phyloP scores from a whole-genome alignment of 164 flowering plant species.

The Saururus chinensis region DNA sequence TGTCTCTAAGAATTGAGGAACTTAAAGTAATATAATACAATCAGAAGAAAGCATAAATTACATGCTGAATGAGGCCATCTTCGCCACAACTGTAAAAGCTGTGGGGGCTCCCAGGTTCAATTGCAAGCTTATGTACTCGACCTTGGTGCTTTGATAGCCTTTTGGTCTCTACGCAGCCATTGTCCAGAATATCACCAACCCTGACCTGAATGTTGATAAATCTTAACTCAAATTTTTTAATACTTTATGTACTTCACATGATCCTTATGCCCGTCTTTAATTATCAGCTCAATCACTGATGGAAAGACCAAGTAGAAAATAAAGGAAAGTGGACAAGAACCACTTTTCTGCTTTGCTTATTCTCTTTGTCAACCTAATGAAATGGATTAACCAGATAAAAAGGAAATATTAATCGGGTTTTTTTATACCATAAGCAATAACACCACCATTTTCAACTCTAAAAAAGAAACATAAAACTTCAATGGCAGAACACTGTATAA shows the following conservation, averaged over 20 bases:
- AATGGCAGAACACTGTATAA: too few relatives aligned
- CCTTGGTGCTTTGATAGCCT: conserved; percentile 51
- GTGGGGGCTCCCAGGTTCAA: conserved; percentile 77
- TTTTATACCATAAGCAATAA: too few relatives aligned
- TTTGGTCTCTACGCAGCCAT: conserved; percentile 44
- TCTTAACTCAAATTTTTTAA: background rate
- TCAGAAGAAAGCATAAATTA: conserved; percentile 14
- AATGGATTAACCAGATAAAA: too few relatives aligned
- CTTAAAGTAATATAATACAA: background rate
- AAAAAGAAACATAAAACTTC: too few relatives aligned
- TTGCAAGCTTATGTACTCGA: conserved; percentile 48
- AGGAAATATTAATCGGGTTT: too few relatives aligned
- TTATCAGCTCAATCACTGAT: too few relatives aligned
- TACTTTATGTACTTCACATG: background rate
- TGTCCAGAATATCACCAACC: conserved; percentile 38
- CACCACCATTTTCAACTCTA: too few relatives aligned
- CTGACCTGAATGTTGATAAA: conserved; percentile 37
- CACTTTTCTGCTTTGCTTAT: too few relatives aligned
- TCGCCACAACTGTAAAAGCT: conserved; percentile 64
- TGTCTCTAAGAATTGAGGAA: conserved; percentile 1
- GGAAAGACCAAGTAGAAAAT: too few relatives aligned
- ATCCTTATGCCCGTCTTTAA: background rate
- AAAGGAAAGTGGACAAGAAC: too few relatives aligned
- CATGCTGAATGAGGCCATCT: conserved; percentile 69
- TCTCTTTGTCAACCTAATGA: too few relatives aligned